Evolutionary conservation across 1,284 basidiomycete genomes (phyloP), one percentile per base, ranked within the genome.

Genomic region (Xanthoconium separans): DNA sequence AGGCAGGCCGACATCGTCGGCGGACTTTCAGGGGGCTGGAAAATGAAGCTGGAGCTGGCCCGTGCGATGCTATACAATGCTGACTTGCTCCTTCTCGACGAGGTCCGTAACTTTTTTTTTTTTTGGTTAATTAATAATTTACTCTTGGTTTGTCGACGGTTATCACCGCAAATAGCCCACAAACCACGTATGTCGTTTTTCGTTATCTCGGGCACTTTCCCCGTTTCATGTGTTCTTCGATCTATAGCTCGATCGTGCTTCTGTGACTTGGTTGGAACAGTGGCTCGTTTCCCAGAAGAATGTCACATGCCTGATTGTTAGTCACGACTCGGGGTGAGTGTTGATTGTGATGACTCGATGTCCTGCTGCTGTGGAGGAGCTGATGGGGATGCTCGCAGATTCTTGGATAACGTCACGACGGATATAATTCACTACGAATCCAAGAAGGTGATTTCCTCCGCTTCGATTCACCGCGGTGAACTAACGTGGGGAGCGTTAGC

Each of bases 351-450:
- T 59, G 18, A 27, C 27, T 40, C 37, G 18, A 20, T 40, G 15
- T 53, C 47, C 49, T 57, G 53, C 48, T 57, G 53, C 37, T 58
- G 56, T 58, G 49, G 47, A 52, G 42, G 46, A 46, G 37, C 48
- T 50, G 40, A 66, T 39, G 43, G 48, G 27, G 22, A 18, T 20
- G 36, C 27, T 31, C 47, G 16, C 61, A 91, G 89, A 68, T 99
- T 99, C 81, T 79, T 99, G 63, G 96, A 99, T 78, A 91, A 93
- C 73, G 85, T 98, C 56, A 98, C 95, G 61, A 95, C 96, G 60
- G 96, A 99, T 74, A 95, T 99, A 67, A 93, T 98, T 62, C 96
- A 98, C 78, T 99, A 98, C 77, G 95, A 98, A 76, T 77, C 78
- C 63, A 98, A 98, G 80, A 97, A 96, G 81, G 87, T 83, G 55